These are phyloP conservation scores for Kluyveromyces wickerhamii DNA, from an alignment of 805 yeast species.

Conservation along the genomic window DNA sequence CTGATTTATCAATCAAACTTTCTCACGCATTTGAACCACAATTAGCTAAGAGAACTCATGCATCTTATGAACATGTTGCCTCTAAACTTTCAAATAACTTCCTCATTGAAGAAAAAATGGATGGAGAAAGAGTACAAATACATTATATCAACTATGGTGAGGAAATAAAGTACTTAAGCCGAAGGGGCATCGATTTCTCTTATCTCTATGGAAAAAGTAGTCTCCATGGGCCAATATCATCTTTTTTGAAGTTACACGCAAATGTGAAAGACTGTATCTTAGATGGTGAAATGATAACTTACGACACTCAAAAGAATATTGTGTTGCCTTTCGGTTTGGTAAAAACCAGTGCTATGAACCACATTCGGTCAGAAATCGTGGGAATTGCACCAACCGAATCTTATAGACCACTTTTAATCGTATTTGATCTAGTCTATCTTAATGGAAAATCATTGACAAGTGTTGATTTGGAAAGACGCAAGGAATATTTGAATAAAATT, in stretches of 20 bases:
- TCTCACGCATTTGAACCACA: constrained; percentile 62
- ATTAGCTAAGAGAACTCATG: constrained; percentile 49
- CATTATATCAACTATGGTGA: constrained; percentile 50
- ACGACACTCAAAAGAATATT: constrained; percentile 49
- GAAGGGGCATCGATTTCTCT: constrained; percentile 70
- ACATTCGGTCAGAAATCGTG: constrained; percentile 25
- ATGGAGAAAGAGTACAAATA: constrained; percentile 81
- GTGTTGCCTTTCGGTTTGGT: constrained; percentile 77
- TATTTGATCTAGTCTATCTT: constrained; percentile 64
- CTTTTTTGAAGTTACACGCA: constrained; percentile 35
- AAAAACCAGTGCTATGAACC: constrained; percentile 54
- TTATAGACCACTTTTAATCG: constrained; percentile 49
- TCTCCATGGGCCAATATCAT: constrained; percentile 47
- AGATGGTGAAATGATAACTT: constrained; percentile 94
- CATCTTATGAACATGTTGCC: constrained; percentile 45
- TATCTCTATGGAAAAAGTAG: constrained; percentile 52
- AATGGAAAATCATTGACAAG: constrained; percentile 59
- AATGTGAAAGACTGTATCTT: constrained; percentile 36
- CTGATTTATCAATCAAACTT: constrained; percentile 30
- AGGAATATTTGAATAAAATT: constrained; percentile 39
- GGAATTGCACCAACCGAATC: constrained; percentile 25
- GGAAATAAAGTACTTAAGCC: constrained; percentile 35
- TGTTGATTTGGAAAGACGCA: constrained; percentile 48
- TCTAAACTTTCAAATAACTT: constrained; percentile 40
- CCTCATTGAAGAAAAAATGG: constrained; percentile 82